phyloP scores from a whole-genome alignment of 2,329 filamentous ascomycete genomes.

The Claviceps sp. region DNA sequence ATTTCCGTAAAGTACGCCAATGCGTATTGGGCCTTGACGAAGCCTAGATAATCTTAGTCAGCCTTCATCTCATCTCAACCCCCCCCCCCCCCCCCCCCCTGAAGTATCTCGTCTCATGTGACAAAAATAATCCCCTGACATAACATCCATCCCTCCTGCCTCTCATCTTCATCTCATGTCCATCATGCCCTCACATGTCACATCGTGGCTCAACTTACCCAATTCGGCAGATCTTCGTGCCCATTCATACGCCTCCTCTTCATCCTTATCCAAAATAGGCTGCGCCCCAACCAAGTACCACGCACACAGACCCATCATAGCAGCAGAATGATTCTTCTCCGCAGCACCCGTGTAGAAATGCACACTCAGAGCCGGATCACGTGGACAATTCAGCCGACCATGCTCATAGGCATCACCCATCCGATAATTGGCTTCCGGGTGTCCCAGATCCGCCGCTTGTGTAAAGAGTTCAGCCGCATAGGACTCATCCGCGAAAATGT shows the following conservation, averaged over 20 bases:
- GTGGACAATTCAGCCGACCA: constrained; percentile 72
- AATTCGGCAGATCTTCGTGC: constrained; percentile 72
- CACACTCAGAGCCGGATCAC: constrained; percentile 83
- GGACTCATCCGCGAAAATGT: constrained; percentile 78
- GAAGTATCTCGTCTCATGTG: too few relatives aligned
- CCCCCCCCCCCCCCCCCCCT: not conserved
- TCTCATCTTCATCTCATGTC: not conserved
- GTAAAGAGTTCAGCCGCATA: constrained; percentile 94
- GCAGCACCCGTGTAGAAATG: constrained; percentile 96
- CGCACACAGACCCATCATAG: constrained; percentile 97
- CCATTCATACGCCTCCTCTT: constrained; percentile 95
- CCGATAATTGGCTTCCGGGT: constrained; percentile 71
- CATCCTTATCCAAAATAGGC: constrained; percentile 84
- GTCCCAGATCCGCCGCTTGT: constrained; percentile 81
- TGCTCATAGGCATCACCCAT: constrained; percentile 97
- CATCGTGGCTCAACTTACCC: constrained; percentile 41
- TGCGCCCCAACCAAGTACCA: constrained; percentile 97
- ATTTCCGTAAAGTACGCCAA: constrained; percentile 97
- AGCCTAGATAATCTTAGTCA: constrained; percentile 31
- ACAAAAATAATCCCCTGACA: not conserved
- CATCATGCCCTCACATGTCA: not conserved
- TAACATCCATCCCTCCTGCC: not conserved
- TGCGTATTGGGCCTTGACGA: constrained; percentile 74
- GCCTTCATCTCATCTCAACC: not conserved
- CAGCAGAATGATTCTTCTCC: constrained; percentile 65